Conservation (phyloP, 2,329 filamentous ascomycete genomes). For the Cladophialophora yegresii region DNA sequence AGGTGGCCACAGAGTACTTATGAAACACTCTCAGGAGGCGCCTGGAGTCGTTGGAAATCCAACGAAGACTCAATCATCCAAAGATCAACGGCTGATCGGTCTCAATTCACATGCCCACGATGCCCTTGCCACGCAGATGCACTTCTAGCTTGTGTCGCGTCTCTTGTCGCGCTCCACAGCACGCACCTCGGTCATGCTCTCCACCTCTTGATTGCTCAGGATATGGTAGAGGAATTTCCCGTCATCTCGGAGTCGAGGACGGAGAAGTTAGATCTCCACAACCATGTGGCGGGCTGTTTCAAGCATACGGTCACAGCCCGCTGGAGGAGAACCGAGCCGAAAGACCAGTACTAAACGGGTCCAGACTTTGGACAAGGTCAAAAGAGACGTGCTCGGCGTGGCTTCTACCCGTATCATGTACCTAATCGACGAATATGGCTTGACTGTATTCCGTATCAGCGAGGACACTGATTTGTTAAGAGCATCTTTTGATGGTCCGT, state of each 20-base stretch:
- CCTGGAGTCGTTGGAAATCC: conserved; percentile 19
- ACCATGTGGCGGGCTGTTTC: conserved; percentile 2
- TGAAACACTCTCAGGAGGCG: conserved; percentile 23
- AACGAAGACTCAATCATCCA: conserved; percentile 8
- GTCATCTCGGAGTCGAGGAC: neutral
- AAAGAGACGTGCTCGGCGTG: neutral
- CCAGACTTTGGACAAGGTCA: neutral
- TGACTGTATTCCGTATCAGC: too few relatives aligned
- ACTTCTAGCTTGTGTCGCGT: neutral
- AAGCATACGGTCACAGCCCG: neutral
- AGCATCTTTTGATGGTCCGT: neutral
- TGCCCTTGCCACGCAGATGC: neutral
- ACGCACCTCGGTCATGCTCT: neutral
- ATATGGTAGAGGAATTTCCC: neutral
- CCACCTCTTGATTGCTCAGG: neutral
- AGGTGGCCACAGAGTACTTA: conserved; percentile 7
- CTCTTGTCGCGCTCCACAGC: conserved; percentile 9
- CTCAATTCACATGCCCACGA: neutral
- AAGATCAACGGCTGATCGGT: neutral
- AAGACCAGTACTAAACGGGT: neutral
- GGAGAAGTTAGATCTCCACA: neutral
- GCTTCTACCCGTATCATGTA: neutral
- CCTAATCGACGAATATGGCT: neutral
- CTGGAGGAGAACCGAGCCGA: conserved; percentile 1
- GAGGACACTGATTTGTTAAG: neutral